These are phyloP conservation scores for Nicotiana benthamiana DNA, from an alignment of 257 asterid genomes.

Conservation along the genomic window DNA sequence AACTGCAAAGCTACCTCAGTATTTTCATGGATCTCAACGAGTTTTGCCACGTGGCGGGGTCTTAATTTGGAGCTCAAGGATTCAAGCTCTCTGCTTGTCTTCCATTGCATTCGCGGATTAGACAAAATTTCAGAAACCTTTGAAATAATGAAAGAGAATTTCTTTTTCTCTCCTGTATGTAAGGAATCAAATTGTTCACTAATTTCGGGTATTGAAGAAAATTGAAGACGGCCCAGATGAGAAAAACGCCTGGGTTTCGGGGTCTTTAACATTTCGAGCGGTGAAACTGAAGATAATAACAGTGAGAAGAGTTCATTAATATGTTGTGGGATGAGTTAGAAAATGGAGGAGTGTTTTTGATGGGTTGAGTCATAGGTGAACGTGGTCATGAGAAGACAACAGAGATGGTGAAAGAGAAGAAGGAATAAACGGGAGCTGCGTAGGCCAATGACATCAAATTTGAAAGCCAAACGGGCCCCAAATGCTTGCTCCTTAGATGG, in stretches of 20 bases:
- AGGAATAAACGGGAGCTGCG: neutral
- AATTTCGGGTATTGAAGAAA: conserved; percentile 29
- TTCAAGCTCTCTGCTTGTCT: conserved; percentile 45
- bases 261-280: conserved; percentile 57
- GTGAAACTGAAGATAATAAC: conserved; percentile 27
- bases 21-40: conserved; percentile 33
- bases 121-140: conserved; percentile 52
- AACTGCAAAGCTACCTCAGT: conserved; percentile 53
- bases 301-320: neutral
- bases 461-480: neutral
- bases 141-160: conserved; percentile 23
- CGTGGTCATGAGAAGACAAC: conserved; percentile 18
- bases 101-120: conserved; percentile 44
- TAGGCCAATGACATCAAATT: neutral
- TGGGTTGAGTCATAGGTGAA: neutral
- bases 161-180: neutral
- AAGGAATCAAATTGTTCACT: neutral
- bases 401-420: neutral
- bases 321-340: neutral
- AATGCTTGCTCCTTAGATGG: neutral
- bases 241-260: conserved; percentile 32
- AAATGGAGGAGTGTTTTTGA: neutral
- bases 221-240: conserved; percentile 22
- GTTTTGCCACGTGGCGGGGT: conserved; percentile 51
- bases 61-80: conserved; percentile 43